Evolutionary conservation across 2,329 filamentous ascomycete genomes (phyloP).

Genomic region (Trichoderma harzianum): DNA sequence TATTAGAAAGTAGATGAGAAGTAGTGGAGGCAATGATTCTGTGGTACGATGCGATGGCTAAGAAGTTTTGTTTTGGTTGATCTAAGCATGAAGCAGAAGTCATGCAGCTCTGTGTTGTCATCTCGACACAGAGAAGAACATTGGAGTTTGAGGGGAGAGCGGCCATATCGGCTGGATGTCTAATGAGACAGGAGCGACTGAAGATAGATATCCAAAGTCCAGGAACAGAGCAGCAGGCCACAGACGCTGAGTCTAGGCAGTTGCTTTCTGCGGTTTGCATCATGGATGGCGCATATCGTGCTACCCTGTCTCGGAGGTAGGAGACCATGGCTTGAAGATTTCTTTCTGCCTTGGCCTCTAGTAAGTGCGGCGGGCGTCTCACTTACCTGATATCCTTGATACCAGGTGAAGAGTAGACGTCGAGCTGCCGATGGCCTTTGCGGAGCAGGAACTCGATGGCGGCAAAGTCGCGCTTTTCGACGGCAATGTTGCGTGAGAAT

Average conservation of each 20-base stretch:
- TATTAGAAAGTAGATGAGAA: conserved; percentile 26
- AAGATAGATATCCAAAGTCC: neutral
- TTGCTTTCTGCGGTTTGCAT: neutral
- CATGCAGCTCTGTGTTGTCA: neutral
- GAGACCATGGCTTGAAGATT: neutral
- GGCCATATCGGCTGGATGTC: neutral
- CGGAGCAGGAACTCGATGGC: conserved; percentile 82
- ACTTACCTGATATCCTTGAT: conserved; percentile 67
- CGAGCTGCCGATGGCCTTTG: conserved; percentile 77
- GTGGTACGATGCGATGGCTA: conserved; percentile 18
- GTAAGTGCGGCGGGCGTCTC: neutral
- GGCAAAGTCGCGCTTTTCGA: conserved; percentile 81
- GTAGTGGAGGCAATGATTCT: conserved; percentile 16
- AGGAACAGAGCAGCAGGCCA: neutral
- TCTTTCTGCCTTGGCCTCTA: neutral
- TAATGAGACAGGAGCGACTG: neutral
- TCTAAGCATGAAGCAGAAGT: conserved; percentile 3
- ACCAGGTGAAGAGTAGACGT: conserved; percentile 73
- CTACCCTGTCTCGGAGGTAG: neutral
- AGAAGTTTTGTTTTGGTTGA: conserved; percentile 10
- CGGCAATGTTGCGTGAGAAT: conserved; percentile 65
- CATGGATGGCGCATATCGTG: no score
- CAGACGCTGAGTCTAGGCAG: neutral
- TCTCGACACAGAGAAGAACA: neutral
- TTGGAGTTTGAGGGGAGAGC: neutral